Conservation (phyloP, 1,284 basidiomycete species). For the Thecaphora frezii region DNA sequence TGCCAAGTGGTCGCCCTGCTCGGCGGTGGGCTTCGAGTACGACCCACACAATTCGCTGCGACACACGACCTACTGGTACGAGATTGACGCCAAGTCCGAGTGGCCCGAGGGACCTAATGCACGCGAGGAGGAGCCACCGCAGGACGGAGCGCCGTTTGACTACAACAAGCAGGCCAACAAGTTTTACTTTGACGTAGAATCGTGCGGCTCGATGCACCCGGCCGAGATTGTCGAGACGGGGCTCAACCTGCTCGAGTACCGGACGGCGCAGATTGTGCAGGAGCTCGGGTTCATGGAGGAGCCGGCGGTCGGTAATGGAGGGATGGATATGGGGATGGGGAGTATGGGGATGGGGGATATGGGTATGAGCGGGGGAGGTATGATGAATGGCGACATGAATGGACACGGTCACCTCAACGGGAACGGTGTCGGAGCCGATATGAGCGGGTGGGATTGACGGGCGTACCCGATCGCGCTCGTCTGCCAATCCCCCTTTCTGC, state of each 20-base stretch:
- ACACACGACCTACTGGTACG: conserved; percentile 95
- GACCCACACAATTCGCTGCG: conserved; percentile 96
- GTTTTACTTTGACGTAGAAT: conserved; percentile 58
- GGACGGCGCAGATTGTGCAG: conserved; percentile 55
- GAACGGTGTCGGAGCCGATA: neutral
- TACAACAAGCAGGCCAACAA: conserved; percentile 45
- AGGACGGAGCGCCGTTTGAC: conserved; percentile 50
- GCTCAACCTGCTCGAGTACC: conserved; percentile 48
- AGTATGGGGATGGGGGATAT: neutral
- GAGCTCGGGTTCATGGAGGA: conserved; percentile 53
- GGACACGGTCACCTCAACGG: neutral
- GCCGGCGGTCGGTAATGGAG: conserved; percentile 11
- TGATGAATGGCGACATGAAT: neutral
- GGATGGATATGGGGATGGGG: neutral
- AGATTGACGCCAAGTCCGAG: conserved; percentile 62
- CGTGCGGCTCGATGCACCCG: conserved; percentile 51
- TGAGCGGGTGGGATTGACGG: neutral
- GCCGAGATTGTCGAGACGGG: conserved; percentile 55
- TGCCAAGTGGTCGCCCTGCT: conserved; percentile 97
- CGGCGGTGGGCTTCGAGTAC: conserved; percentile 94
- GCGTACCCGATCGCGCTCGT: neutral
- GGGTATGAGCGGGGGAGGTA: neutral
- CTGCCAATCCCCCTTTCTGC: no score
- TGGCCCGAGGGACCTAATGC: conserved; percentile 56
- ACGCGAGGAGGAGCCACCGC: conserved; percentile 51